Evolutionary conservation across 129 eudicot species (phyloP), one percentile per base, ranked within the genome.

Genomic region (Centaurea solstitialis): DNA sequence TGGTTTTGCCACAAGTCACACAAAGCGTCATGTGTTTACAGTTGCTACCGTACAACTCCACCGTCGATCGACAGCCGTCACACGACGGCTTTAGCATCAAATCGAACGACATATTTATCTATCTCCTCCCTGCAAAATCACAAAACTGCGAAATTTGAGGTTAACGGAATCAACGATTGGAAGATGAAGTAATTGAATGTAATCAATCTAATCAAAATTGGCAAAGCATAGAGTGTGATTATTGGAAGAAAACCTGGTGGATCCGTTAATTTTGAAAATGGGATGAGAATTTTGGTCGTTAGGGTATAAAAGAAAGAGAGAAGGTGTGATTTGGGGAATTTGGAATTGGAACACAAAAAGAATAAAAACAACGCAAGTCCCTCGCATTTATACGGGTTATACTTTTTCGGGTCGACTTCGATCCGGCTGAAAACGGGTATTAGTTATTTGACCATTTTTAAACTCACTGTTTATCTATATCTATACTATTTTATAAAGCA

Each of bases 21-120:
- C 99, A 95, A 5, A 95, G 93, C 17, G 99, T 95, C 92, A 95
- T 72, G 88, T 95, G 99, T 91, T 95, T 95, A 86, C 99, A 95
- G 59, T 89, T 86, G 88, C 99, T 95, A 2, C 99, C 99, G 40
- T 95, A 95, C 73, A 95, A 82, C 37, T 95, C 97, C 73, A 24
- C 82, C 66, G 89, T 83, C 22, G 97, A 84, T 77, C 97, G 87
- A 74, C 99, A 95, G 1, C 89, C 91, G 68, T 90, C 76, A 45
- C 99, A 95, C 18, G 89, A 79, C 79, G 93, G 87, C 82, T 92
- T 92, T 86, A 95, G 74, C 8, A 85, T 68, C 97, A 95, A 90
- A 85, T 92, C 99, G 6, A 77, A 50, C 81, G 98, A 89, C 97
- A 89, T 89, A 7, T n/a, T n/a, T n/a, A n/a, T n/a, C n/a, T n/a